A percentile compares a stretch with the other conserved stretches of the same genome.
These are phyloP conservation scores for Picea mariana DNA, from an alignment of 83 land plant genomes.

Conservation along the genomic window DNA sequence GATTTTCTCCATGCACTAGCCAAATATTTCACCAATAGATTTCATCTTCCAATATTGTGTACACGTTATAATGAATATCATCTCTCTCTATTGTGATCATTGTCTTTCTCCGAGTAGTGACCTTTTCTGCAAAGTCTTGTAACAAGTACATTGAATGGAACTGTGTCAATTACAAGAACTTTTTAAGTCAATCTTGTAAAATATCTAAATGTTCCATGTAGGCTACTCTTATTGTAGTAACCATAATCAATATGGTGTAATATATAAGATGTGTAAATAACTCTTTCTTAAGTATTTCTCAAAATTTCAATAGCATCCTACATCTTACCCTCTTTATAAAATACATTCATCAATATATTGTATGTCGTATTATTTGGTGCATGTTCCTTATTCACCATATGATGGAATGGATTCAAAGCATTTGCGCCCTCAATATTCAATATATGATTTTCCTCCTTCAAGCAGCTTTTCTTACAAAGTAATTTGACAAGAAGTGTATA, in stretches of 20 bases:
- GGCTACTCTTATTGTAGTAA: background rate
- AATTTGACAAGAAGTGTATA: too few relatives aligned
- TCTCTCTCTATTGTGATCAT: too few relatives aligned
- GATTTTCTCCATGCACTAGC: too few relatives aligned
- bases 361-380: conserved; percentile 22
- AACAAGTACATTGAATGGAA: background rate
- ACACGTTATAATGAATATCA: too few relatives aligned
- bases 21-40: too few relatives aligned
- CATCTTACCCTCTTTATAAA: conserved; percentile 22
- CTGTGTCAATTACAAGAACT: background rate
- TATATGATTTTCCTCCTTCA: too few relatives aligned
- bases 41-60: too few relatives aligned
- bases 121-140: background rate
- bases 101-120: too few relatives aligned
- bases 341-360: conserved; percentile 32
- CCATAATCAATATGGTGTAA: conserved; percentile 23
- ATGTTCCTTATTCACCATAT: conserved; percentile 25
- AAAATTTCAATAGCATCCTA: conserved; percentile 20
- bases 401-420: conserved; percentile 13
- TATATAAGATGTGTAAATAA: conserved; percentile 22
- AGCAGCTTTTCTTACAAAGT: too few relatives aligned
- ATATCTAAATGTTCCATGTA: background rate
- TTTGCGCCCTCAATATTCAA: background rate
- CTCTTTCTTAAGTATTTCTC: conserved; percentile 20
- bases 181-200: background rate